Base-by-base conservation (phyloP, 768 basidiomycete genomes). In the Mycena filopes region DNA sequence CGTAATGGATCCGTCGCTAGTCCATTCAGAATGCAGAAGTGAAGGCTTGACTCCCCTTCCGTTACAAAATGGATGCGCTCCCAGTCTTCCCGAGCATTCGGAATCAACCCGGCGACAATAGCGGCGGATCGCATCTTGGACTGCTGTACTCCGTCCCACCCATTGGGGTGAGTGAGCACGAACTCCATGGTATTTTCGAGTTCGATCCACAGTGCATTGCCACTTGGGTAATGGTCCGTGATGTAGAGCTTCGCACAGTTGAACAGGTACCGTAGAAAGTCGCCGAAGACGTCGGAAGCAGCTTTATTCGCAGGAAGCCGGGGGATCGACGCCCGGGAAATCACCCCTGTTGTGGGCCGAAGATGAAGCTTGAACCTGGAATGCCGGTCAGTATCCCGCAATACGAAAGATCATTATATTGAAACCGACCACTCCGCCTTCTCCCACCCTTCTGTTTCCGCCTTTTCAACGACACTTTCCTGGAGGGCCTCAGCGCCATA, bases 101-200 rank as follows among this genome's bases (percentile, higher is more conserved):
- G 74, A 11, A 89, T 76, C 25, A 90, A 78, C 13, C 86, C 85
- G 0, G 86, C 88, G 23, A 71, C 57, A 1, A 83, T 75, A 0
- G 86, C 86, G 2, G 88, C 89, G 26, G 74, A 71, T 5, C 89
- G 82, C 77, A 90, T 86, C 69, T 82, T 77, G 23, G 75, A 75
- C 65, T 90, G 89, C 67, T 90, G 88, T 1, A 71, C 74, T 1
- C 86, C 86, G 66, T 85, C 88, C 88, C 88, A 90, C 0, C 86
- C 88, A 66, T 89, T 89, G 8, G 89, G 89, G 67, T 89, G 88
- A 0, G 83, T 81, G 15, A 90, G 46, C 12, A 51, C 50, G 11
- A 51, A 51, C 20, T 36, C 20, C 31, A 36, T 51, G 31, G 12
- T 21, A n/a, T 20, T 13, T n/a, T 51, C 31, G 40, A 80, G 79